Conservation (phyloP, 1,284 basidiomycete genomes). For the Puccinia hordei region DNA sequence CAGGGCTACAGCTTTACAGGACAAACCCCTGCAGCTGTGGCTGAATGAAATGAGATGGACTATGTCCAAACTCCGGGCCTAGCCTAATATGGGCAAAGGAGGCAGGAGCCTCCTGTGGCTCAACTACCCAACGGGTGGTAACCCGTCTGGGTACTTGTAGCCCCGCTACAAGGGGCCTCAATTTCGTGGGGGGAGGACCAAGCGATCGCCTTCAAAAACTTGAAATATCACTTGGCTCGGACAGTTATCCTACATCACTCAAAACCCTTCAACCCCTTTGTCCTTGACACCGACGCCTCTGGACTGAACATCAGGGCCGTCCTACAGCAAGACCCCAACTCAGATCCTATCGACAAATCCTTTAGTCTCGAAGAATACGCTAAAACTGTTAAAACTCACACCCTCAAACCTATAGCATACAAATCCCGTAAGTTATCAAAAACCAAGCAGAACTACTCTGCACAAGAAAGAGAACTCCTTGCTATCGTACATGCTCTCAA, state of each 20-base stretch:
- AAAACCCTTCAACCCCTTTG: neutral
- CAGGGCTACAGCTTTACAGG: too few relatives aligned
- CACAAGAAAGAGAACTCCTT: slow-evolving; percentile 19
- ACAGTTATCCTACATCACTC: neutral
- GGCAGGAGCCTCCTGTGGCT: too few relatives aligned
- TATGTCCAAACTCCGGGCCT: too few relatives aligned
- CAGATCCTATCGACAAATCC: neutral
- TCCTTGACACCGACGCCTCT: neutral
- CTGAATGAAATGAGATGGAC: too few relatives aligned
- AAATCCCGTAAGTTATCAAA: slow-evolving; percentile 21
- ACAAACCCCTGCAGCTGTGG: too few relatives aligned
- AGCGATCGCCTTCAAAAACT: neutral
- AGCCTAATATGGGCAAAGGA: too few relatives aligned
- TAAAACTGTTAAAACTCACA: slow-evolving; percentile 5
- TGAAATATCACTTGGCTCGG: neutral
- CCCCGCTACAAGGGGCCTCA: neutral
- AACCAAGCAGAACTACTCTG: neutral
- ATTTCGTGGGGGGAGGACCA: neutral
- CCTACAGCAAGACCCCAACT: slow-evolving; percentile 8
- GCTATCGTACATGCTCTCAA: slow-evolving; percentile 24
- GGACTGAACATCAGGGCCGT: slow-evolving; percentile 13
- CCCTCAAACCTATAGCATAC: slow-evolving; percentile 1
- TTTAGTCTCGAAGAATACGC: neutral
- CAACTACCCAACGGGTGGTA: too few relatives aligned
- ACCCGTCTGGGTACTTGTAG: too few relatives aligned